Evolutionary conservation across 1,284 basidiomycete species (phyloP), one percentile per base, ranked within the genome.

Genomic region (Pseudozyma flocculosa): DNA sequence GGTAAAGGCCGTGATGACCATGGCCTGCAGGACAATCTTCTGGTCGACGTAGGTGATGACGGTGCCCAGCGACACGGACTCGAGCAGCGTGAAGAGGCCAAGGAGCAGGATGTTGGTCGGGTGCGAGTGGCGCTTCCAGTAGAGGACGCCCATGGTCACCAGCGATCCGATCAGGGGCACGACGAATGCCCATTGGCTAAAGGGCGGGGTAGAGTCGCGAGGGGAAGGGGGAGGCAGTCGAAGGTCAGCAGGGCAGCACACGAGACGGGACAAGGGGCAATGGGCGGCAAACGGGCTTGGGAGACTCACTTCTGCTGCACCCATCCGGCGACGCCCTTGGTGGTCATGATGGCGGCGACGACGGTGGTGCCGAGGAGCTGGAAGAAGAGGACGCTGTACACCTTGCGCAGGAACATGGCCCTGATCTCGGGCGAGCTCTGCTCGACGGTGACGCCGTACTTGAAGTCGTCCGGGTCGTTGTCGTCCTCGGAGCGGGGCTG

Each of bases 81-180:
- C 75, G 36, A 75, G 52, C 4, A 64, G 26, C 17, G 71, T 76
- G 40, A 73, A 73, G 0, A 85, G 83, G 22, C 85, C 84, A 36
- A 94, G 82, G 15, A 93, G 81, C 45, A 88, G 80, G 47, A 92
- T 82, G 79, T 94, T 94, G 78, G 84, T 80, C 15, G 91, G 90
- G 75, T 89, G 86, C 74, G 83, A 85, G 80, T 91, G 89, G 57
- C 90, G 86, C 79, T 92, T 91, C 87, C 88, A 91, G 81, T 85
- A 92, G 15, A 91, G 81, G 40, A 89, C 79, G 4, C 86, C 86
- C 40, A 92, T 84, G 60, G 86, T 87, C 71, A 89, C 78, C 38
- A 92, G 78, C 18, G 88, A 86, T 24, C 85, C 87, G 62, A 90
- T 83, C 23, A 90, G 80, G 18, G 88, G 85, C 18, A 89, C 49